Evolutionary conservation across 129 eudicot genomes (phyloP).

Genomic region (Sambucus nigra): DNA sequence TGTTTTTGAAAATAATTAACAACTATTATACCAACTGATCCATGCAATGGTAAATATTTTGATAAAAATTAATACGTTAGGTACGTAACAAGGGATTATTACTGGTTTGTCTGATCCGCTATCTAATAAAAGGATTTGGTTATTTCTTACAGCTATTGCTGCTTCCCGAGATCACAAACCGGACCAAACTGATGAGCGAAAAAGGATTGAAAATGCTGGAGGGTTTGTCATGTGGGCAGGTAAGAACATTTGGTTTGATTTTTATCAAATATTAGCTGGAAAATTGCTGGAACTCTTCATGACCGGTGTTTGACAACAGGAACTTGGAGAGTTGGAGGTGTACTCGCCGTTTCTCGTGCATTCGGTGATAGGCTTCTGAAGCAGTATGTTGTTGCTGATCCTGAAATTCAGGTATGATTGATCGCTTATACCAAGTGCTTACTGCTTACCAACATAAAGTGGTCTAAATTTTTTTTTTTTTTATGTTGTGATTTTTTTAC

Average conservation of each 20-base stretch:
- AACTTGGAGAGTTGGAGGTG: slow-evolving; percentile 99
- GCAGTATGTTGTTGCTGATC: slow-evolving; percentile 94
- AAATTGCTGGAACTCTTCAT: slow-evolving; percentile 1
- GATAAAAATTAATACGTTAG: too few relatives aligned
- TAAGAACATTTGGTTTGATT: slow-evolving; percentile 4
- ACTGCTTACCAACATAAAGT: too few relatives aligned
- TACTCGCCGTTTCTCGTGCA: slow-evolving; percentile 98
- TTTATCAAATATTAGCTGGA: background rate
- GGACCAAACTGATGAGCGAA: slow-evolving; percentile 82
- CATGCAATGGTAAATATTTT: too few relatives aligned
- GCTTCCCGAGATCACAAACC: slow-evolving; percentile 96
- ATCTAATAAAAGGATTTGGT: background rate
- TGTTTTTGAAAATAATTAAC: too few relatives aligned
- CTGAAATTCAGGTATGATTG: slow-evolving; percentile 60
- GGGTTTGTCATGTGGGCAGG: slow-evolving; percentile 99
- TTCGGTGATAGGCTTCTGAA: slow-evolving; percentile 89
- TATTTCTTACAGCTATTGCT: slow-evolving; percentile 45
- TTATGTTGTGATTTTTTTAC: too few relatives aligned
- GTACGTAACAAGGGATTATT: too few relatives aligned
- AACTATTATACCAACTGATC: too few relatives aligned
- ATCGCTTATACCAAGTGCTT: background rate
- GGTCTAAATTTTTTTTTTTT: too few relatives aligned
- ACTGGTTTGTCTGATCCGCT: background rate
- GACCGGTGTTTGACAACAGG: slow-evolving; percentile 22
- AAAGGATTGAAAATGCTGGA: slow-evolving; percentile 85